Evolutionary conservation across 202 grass and related monocot species (phyloP).

Genomic region (Zizania palustris): DNA sequence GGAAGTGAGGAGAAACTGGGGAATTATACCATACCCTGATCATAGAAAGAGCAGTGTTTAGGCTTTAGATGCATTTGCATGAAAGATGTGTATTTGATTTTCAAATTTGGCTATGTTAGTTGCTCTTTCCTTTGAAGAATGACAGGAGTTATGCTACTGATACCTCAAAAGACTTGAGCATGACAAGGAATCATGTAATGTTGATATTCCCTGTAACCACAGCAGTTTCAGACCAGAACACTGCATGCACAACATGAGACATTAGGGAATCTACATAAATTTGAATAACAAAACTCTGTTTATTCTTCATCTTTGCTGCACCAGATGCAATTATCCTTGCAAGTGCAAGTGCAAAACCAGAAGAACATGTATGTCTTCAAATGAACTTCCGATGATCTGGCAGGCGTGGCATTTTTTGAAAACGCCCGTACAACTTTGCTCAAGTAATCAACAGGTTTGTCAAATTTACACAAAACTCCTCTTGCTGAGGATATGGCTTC

Average conservation of each 20-base stretch:
- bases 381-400: slow-evolving; percentile 30
- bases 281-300: not conserved
- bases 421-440: slow-evolving; percentile 48
- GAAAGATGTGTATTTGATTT: slow-evolving; percentile 9
- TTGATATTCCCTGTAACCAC: slow-evolving; percentile 16
- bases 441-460: slow-evolving; percentile 17
- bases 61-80: slow-evolving; percentile 25
- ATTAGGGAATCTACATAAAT: not conserved
- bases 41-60: slow-evolving; percentile 44
- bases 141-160: not conserved
- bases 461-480: slow-evolving; percentile 45
- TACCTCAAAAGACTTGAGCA: not conserved
- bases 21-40: slow-evolving; percentile 65
- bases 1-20: slow-evolving; percentile 74
- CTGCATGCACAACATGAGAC: not conserved
- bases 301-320: not conserved
- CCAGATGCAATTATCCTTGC: not conserved
- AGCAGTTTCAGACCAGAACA: not conserved
- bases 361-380: not conserved
- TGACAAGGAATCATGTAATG: not conserved
- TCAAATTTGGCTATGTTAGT: slow-evolving; percentile 13
- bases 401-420: slow-evolving; percentile 40
- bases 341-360: not conserved
- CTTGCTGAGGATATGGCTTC: slow-evolving; percentile 30
- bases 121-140: not conserved